Conservation (phyloP, 352 stramenopile genomes). For the Phytophthora ohioensis region DNA sequence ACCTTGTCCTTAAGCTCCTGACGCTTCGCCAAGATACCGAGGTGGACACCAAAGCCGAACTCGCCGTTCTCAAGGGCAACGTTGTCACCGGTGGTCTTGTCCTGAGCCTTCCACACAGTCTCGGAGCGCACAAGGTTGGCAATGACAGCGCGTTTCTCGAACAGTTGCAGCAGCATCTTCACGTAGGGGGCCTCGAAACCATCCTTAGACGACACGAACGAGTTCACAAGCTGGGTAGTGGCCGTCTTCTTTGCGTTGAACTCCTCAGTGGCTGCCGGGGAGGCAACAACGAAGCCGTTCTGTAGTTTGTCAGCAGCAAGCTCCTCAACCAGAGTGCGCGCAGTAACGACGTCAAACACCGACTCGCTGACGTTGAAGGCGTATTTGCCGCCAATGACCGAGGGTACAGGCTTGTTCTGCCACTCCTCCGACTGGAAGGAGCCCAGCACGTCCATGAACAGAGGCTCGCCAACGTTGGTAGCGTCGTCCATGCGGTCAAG, state of each 20-base stretch:
- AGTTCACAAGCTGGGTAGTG: constrained; percentile 60
- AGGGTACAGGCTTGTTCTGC: constrained; percentile 58
- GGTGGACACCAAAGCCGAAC: constrained; percentile 79
- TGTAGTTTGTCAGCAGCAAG: constrained; percentile 68
- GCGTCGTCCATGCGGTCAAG: constrained; percentile 92
- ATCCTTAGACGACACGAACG: constrained; percentile 65
- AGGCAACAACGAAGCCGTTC: constrained; percentile 77
- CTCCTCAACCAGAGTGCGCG: constrained; percentile 74
- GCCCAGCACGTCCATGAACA: constrained; percentile 93
- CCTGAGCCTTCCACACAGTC: constrained; percentile 74
- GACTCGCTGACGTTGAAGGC: constrained; percentile 67
- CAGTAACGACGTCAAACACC: constrained; percentile 89
- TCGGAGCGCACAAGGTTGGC: constrained; percentile 74
- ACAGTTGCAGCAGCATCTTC: constrained; percentile 83
- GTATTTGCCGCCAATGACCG: constrained; percentile 88
- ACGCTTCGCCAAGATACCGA: constrained; percentile 74
- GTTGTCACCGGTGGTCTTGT: constrained; percentile 40
- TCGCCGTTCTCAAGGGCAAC: constrained; percentile 69
- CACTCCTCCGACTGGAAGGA: constrained; percentile 89
- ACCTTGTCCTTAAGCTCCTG: constrained; percentile 80
- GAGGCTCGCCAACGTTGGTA: constrained; percentile 87
- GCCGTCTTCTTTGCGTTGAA: constrained; percentile 36
- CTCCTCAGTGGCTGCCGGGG: constrained; percentile 33
- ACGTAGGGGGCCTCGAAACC: constrained; percentile 77
- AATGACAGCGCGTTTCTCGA: constrained; percentile 74